These are phyloP conservation scores for Acanthamoeba culbertsoni DNA, from an alignment of 208 protist species.

Conservation along the genomic window DNA sequence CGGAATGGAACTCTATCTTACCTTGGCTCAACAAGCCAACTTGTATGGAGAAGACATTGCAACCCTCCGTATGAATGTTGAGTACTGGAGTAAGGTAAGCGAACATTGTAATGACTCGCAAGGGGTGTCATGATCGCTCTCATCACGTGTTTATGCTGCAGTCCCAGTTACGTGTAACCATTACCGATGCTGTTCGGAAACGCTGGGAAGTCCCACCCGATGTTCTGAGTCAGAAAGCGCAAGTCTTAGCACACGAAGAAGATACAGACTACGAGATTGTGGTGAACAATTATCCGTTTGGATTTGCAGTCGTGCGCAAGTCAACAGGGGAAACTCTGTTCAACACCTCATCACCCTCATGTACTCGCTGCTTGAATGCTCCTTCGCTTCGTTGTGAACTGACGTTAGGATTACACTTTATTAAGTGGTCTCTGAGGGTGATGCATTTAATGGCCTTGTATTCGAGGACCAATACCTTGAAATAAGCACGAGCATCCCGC, in stretches of 20 bases:
- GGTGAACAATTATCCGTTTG: conserved; percentile 12
- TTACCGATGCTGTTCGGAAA: conserved; percentile 60
- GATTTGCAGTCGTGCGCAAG: background rate
- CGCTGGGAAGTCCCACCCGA: conserved; percentile 73
- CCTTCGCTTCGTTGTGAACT: background rate
- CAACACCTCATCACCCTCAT: background rate
- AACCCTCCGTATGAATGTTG: conserved; percentile 47
- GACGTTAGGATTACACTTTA: background rate
- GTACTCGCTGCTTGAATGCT: background rate
- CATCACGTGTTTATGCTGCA: background rate
- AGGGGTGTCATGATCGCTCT: background rate
- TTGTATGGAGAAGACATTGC: conserved; percentile 68
- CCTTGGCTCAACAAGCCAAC: background rate
- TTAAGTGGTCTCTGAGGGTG: background rate
- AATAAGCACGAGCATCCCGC: conserved; percentile 61
- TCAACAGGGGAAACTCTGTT: conserved; percentile 35
- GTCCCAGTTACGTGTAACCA: conserved; percentile 55
- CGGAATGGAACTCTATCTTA: background rate
- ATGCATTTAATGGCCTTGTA: conserved; percentile 65
- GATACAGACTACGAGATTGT: background rate
- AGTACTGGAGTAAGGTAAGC: conserved; percentile 48
- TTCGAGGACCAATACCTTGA: conserved; percentile 81
- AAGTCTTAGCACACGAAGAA: background rate
- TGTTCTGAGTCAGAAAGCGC: background rate
- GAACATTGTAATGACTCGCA: background rate